These are phyloP conservation scores for Saturnispora bothae DNA, from an alignment of 805 yeast species.

Conservation along the genomic window DNA sequence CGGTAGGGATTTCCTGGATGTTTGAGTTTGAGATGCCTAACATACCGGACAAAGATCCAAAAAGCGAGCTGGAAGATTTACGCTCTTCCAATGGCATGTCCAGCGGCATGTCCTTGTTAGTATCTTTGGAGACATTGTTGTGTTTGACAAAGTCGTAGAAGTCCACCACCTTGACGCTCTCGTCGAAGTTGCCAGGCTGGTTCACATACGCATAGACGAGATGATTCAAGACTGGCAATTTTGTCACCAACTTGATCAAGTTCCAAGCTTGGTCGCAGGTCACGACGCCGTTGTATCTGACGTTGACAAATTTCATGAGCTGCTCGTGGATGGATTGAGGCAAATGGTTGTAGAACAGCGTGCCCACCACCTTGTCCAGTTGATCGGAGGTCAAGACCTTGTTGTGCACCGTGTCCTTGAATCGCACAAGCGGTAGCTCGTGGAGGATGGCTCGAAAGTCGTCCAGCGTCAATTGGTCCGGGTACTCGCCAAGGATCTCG, in stretches of 20 bases:
- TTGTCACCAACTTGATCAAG: constrained; percentile 34
- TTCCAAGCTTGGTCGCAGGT: constrained; percentile 39
- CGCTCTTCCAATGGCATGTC: too few species aligned
- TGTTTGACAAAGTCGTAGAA: constrained; percentile 14
- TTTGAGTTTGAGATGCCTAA: too few species aligned
- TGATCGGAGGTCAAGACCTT: constrained; percentile 13
- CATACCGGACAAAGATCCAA: too few species aligned
- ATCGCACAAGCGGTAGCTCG: constrained; percentile 22
- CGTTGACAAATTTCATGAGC: constrained; percentile 30
- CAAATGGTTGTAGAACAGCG: constrained; percentile 22
- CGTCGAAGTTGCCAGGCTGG: constrained; percentile 13
- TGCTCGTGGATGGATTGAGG: constrained; percentile 50
- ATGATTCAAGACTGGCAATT: constrained; percentile 26
- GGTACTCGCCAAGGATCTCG: too few species aligned
- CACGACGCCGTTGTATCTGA: constrained; percentile 34
- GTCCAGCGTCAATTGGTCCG: constrained; percentile 4
- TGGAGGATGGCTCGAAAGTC: constrained; percentile 18
- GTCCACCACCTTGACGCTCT: constrained; percentile 3
- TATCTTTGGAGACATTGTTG: too few species aligned
- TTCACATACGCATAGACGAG: constrained; percentile 22
- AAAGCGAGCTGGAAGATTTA: too few species aligned
- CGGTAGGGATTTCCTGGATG: too few species aligned
- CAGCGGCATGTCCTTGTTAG: too few species aligned
- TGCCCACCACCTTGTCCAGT: constrained; percentile 17
- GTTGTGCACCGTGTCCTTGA: constrained; percentile 14